Evolutionary conservation across 169 alveolate species (phyloP), one percentile per base, ranked within the genome.

Genomic region (Plasmodium relictum): DNA sequence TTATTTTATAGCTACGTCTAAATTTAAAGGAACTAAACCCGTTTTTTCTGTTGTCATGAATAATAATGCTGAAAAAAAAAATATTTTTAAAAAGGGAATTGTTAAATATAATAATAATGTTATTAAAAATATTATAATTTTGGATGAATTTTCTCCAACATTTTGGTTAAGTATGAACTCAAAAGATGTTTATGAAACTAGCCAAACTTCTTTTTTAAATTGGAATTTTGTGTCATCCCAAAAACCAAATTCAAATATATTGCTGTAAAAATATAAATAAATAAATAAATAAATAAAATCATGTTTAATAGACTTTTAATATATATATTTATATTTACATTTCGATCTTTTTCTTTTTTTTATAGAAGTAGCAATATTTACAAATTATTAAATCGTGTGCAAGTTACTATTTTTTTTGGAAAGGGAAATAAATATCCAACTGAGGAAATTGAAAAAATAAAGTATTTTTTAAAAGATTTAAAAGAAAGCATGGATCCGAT

Each of bases 381-480:
- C 56, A 70, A 18, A 6, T 66, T 85, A 14, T n/a, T 85, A 52
- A 85, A 85, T 18, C 86, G 92, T 4, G 44, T 85, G 0, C 92
- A 85, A 70, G 87, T 85, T 18, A 85, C 92, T 12, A 26, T 85
- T 12, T 5, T 71, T 0, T 85, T 85, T 16, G 92, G 92, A 70
- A 54, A 48, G 42, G 92, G 92, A 59, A 85, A 26, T 18, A 50
- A 6, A 6, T 85, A 69, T 41, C 59, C 85, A 0, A 56, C 26
- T 16, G 70, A 42, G 14, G 6, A 56, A 18, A n/a, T 71, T 6
- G 41, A 85, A 70, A 37, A 41, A 44, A 80, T 80, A 42, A 80
- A 54, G 26, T 39, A 54, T 10, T 68, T 80, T 65, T 41, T 80
- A 45, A 50, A 80, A 66, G 24, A 66, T 24, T 2, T 66, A 50